Evolutionary conservation across 2,329 filamentous ascomycete species (phyloP).

Genomic region (Exophiala phaeomuriformis): DNA sequence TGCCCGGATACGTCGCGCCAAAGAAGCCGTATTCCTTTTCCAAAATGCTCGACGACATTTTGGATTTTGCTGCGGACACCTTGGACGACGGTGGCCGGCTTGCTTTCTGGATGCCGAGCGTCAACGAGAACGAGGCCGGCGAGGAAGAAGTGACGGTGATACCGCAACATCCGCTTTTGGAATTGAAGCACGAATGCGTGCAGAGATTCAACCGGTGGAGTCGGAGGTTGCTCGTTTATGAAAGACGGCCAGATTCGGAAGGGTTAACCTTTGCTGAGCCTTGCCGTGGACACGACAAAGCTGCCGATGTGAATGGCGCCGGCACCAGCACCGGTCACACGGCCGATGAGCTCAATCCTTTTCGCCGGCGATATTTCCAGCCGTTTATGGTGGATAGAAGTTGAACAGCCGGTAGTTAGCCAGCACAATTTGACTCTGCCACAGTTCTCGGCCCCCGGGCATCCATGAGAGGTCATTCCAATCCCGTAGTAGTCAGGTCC

Average conservation of each 20-base stretch:
- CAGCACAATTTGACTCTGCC: not conserved
- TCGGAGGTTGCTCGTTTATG: conserved; percentile 78
- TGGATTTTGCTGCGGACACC: conserved; percentile 69
- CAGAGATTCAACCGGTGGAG: conserved; percentile 94
- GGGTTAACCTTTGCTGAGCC: not conserved
- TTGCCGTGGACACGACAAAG: conserved; percentile 37
- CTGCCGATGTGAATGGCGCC: conserved; percentile 25
- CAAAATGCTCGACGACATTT: conserved; percentile 81
- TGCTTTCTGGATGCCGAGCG: conserved; percentile 96
- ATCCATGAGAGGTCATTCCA: too few relatives aligned
- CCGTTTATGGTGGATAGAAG: conserved; percentile 11
- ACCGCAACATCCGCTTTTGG: conserved; percentile 60
- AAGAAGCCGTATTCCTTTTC: conserved; percentile 89
- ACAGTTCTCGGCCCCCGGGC: too few relatives aligned
- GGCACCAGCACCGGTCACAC: conserved; percentile 36
- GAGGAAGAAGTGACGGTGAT: conserved; percentile 50
- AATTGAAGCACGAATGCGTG: conserved; percentile 67
- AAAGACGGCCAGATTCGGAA: conserved; percentile 48
- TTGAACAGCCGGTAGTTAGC: conserved; percentile 5
- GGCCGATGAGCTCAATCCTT: conserved; percentile 62
- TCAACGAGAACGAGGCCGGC: conserved; percentile 67
- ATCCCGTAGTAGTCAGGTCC: too few relatives aligned
- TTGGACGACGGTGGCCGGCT: conserved; percentile 73
- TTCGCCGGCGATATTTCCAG: conserved; percentile 46
- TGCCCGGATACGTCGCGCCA: conserved; percentile 68